A percentile compares a stretch with the other conserved stretches of the same genome.
Conservation (phyloP, 768 basidiomycete species). For the Xanthoconium purpureum region DNA sequence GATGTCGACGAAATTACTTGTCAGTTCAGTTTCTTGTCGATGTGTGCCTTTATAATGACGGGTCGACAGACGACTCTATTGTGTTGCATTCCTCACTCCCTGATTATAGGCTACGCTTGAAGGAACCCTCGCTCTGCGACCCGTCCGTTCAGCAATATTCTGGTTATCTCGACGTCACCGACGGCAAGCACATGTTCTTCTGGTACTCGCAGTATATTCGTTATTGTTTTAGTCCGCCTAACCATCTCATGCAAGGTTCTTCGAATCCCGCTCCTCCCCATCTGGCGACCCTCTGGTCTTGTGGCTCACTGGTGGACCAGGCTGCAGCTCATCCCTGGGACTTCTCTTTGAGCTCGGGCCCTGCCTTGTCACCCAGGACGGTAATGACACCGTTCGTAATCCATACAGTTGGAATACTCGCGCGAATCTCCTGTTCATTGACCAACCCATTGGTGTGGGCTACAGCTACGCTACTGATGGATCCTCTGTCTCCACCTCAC, state of each 20-base stretch:
- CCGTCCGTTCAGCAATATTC: no score
- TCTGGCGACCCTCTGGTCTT: background rate
- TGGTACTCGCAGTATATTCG: no score
- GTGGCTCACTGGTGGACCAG: background rate
- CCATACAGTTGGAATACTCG: background rate
- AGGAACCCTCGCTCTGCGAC: background rate
- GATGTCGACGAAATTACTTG: background rate
- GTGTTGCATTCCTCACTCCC: background rate
- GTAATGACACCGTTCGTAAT: background rate
- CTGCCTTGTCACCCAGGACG: background rate
- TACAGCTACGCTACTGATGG: background rate
- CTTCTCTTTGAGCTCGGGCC: background rate
- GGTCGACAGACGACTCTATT: background rate
- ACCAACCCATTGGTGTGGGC: background rate
- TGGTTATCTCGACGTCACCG: no score
- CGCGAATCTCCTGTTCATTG: background rate
- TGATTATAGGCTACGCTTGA: background rate
- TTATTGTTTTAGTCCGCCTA: no score
- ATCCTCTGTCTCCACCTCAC: constrained; percentile 69
- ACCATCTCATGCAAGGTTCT: no score
- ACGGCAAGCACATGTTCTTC: no score
- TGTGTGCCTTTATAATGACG: background rate
- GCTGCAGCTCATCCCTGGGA: background rate
- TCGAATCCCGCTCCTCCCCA: no score
- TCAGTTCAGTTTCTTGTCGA: background rate